Evolutionary conservation across 805 yeast genomes (phyloP).

Genomic region (Yarrowia keelungensis): DNA sequence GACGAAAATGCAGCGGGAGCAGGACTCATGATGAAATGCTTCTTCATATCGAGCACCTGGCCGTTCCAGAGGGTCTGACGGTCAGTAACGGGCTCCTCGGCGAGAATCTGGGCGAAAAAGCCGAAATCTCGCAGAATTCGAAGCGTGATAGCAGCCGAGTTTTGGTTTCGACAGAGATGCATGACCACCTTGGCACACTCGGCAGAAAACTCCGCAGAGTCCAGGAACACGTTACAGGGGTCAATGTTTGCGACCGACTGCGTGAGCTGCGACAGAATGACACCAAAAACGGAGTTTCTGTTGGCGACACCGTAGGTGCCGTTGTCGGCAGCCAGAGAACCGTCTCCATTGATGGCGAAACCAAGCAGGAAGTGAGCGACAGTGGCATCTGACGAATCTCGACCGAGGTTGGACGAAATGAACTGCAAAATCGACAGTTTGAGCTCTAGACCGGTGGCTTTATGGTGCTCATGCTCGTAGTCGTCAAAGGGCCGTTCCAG

Average conservation of each 20-base stretch:
- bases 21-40: constrained; percentile 54
- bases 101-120: constrained; percentile 61
- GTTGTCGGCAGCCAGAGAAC: constrained; percentile 57
- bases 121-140: constrained; percentile 59
- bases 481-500: constrained; percentile 54
- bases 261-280: constrained; percentile 59
- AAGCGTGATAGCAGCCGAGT: constrained; percentile 61
- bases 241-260: constrained; percentile 56
- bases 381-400: constrained; percentile 55
- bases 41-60: constrained; percentile 50
- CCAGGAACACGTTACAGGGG: constrained; percentile 54
- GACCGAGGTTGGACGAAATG: constrained; percentile 57
- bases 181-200: constrained; percentile 66
- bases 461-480: constrained; percentile 48
- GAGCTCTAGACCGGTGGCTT: constrained; percentile 50
- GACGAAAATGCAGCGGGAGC: constrained; percentile 57
- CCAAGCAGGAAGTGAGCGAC: constrained; percentile 83
- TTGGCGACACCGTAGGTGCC: constrained; percentile 62
- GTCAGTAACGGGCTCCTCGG: constrained; percentile 62
- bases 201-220: constrained; percentile 66
- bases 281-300: constrained; percentile 61
- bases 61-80: constrained; percentile 63
- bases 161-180: constrained; percentile 63
- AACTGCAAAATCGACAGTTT: constrained; percentile 69
- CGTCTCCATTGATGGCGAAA: constrained; percentile 61